Base-by-base conservation (phyloP, 257 asterid genomes). In the Dorcoceras hygrometricum region DNA sequence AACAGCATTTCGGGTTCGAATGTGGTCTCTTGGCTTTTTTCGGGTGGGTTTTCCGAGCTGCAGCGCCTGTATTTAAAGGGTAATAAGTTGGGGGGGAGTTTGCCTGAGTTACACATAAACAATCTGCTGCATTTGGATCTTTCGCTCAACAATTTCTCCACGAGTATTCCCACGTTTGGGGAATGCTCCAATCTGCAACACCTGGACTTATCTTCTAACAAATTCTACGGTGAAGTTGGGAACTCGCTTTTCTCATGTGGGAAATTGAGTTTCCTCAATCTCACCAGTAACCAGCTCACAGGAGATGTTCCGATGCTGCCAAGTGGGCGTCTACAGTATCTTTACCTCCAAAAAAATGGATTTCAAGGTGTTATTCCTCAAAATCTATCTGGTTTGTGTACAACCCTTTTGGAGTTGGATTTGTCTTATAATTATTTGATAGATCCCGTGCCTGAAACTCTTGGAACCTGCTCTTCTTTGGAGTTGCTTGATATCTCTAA, bases 151-250 rank as follows among this genome's bases (percentile, higher is more conserved):
- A 93, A 93, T 69, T 78, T 93, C 74, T 83, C 97, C 22, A 55
- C 77, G 46, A 65, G 22, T 8, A 79, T 93, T 57, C 97, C 95
- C 62, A 48, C 56, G 1, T 75, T 90, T 60, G 25, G 23, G 29
- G 87, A 79, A 51, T 93, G 98, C 74, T 71, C 95, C 53, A 69
- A 29, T 63, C 73, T 93, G 76, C 67, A 70, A 29, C 83, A 82
- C 86, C 77, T 93, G 79, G 97, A 93, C 68, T 81, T 90, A 16
- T 86, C 96, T 23, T 86, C 96, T 62, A 92, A 89, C 57, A 89
- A 73, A 65, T 78, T 92, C 67, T 43, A 0, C 67, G 97, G 98
- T 51, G 86, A 70, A 4, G 77, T 92, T 60, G 87, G 82, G 3
- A 39, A 67, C 73, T 76, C 92, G 0, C 83, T 91, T 34, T 77